Base-by-base conservation (phyloP, 2,329 filamentous ascomycete genomes). In the Cytospora schulzeri region DNA sequence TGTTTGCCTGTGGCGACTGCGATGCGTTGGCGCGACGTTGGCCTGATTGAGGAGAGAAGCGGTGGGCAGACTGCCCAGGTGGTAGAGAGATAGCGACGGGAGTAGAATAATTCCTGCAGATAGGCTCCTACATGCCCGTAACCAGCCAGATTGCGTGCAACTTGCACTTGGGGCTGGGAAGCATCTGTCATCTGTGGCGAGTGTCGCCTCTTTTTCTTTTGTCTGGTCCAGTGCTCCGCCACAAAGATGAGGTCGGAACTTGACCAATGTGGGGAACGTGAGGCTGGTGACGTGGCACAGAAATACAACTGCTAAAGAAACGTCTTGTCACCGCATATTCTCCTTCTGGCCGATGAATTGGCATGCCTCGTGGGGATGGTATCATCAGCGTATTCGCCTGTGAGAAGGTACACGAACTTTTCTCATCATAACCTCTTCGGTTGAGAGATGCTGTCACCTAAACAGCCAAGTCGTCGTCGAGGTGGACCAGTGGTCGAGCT, bases 281-380 rank as follows among this genome's bases (percentile, higher is more conserved):
- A 78, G 77, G 76, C 77, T 79, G 72, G 76, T 78, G 78, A 80
- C 79, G 79, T 81, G 79, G 78, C 79, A 78, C 65, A 56, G 26
- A 57, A 53, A 67, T n/a, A 63, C 70, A 29, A n/a, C 65, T 31
- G 41, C 38, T 52, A 28, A 28, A 38, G 29, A 26, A 29, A 45
- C 35, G 41, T 54, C 52, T 57, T 22, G 9, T 48, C 45, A 48
- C 45, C 45, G 45, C 45, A 12, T 45, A 26, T 29, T 52, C 24
- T 26, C 17, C 4, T 50, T 11, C 29, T 31, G 24, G 38, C 31
- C 54, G 29, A 29, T 50, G 15, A 51, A 62, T 45, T 54, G 50
- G 28, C 48, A 41, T 60, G 22, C 33, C 33, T 35, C 12, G 33
- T 4, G 14, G 11, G 41, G 17, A 7, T 45, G 6, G 11, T 45